Conservation (phyloP, 768 basidiomycete species). For the Daedaleopsis sinensis region DNA sequence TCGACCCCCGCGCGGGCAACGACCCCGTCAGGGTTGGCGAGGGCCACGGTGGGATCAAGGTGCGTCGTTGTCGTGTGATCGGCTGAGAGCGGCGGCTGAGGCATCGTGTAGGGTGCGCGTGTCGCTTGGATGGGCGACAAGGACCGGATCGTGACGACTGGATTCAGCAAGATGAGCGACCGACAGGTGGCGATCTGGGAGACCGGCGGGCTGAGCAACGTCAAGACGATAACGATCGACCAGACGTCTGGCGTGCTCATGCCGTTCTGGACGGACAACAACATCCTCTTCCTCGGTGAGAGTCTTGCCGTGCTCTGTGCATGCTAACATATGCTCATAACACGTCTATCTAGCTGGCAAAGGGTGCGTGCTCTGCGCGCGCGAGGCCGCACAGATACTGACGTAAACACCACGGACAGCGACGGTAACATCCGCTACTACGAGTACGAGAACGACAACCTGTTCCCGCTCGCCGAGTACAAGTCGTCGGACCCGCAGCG, state of each 20-base stretch:
- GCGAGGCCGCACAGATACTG: slow-evolving; percentile 8
- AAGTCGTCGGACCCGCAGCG: slow-evolving; percentile 92
- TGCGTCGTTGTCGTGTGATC: slow-evolving; percentile 9
- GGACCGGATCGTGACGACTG: slow-evolving; percentile 91
- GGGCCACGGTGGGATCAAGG: slow-evolving; percentile 90
- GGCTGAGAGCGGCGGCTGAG: not conserved
- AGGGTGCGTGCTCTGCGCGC: slow-evolving; percentile 53
- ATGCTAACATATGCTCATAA: slow-evolving; percentile 1
- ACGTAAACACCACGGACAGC: slow-evolving; percentile 38
- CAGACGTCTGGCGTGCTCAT: slow-evolving; percentile 92
- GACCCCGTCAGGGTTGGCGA: slow-evolving; percentile 85
- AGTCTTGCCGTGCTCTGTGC: slow-evolving; percentile 23
- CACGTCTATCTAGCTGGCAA: slow-evolving; percentile 66
- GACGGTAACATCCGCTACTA: slow-evolving; percentile 99
- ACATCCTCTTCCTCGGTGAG: slow-evolving; percentile 79
- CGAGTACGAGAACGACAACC: slow-evolving; percentile 87
- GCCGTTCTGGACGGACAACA: slow-evolving; percentile 98
- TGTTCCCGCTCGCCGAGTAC: slow-evolving; percentile 80
- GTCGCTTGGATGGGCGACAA: slow-evolving; percentile 90
- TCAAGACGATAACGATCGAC: slow-evolving; percentile 83
- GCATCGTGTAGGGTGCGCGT: slow-evolving; percentile 56
- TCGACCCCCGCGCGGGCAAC: slow-evolving; percentile 82
- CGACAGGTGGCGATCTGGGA: slow-evolving; percentile 93
- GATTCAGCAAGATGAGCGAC: slow-evolving; percentile 97
- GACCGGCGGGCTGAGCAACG: slow-evolving; percentile 67